These are phyloP conservation scores for Hypomontagnella submonticulosa DNA, from an alignment of 495 filamentous ascomycete genomes.

Conservation along the genomic window DNA sequence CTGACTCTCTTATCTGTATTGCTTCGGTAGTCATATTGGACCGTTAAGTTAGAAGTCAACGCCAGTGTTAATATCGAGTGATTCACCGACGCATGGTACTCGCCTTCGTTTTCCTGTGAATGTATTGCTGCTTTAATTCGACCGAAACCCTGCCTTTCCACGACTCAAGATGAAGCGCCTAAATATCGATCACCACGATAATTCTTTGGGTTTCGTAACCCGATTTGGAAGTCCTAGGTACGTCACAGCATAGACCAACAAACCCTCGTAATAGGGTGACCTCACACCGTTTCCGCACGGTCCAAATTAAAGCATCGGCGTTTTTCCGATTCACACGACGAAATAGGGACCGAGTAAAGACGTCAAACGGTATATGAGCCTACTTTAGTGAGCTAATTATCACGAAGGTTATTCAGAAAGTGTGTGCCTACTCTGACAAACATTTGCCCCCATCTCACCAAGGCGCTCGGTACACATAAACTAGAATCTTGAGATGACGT, in stretches of 20 bases:
- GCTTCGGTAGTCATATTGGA: conserved; percentile 17
- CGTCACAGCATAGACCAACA: conserved; percentile 30
- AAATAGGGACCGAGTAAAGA: background rate
- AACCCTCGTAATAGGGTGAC: conserved; percentile 12
- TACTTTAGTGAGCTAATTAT: background rate
- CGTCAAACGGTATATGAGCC: background rate
- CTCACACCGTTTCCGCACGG: conserved; percentile 15
- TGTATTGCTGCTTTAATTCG: conserved; percentile 20
- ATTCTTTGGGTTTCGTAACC: conserved; percentile 10
- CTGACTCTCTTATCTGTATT: conserved; percentile 7
- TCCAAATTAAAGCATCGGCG: background rate
- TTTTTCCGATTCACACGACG: conserved; percentile 1
- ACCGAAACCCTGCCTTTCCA: background rate
- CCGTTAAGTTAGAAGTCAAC: conserved; percentile 7
- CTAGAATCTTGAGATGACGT: background rate
- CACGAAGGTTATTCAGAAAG: background rate
- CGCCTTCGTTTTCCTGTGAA: background rate
- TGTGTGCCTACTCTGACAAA: background rate
- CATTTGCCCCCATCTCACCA: background rate
- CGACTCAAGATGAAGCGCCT: background rate
- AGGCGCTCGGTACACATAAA: background rate
- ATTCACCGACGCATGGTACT: conserved; percentile 5
- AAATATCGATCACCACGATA: conserved; percentile 17
- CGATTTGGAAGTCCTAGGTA: conserved; percentile 25
- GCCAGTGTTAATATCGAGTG: conserved; percentile 9